phyloP scores from a whole-genome alignment of 129 eudicot genomes.

The Helianthus annuus region DNA sequence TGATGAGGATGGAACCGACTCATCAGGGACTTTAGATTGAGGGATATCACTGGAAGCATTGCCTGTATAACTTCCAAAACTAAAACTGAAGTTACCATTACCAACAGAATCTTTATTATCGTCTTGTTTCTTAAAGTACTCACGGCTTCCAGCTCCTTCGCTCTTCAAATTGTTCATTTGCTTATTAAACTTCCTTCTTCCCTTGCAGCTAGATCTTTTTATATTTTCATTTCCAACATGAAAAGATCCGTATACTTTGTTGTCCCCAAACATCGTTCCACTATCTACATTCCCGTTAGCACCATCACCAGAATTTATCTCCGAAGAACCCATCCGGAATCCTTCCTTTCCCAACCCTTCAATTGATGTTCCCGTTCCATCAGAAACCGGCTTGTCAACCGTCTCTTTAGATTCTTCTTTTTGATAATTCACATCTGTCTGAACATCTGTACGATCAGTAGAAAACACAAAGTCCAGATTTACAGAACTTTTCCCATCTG shows the following conservation, averaged over 20 bases:
- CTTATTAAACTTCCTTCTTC: slow-evolving; percentile 27
- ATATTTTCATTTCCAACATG: slow-evolving; percentile 31
- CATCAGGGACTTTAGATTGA: slow-evolving; percentile 39
- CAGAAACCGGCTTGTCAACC: slow-evolving; percentile 13
- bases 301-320: background rate
- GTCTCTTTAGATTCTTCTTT: slow-evolving; percentile 26
- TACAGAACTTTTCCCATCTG: slow-evolving; percentile 22
- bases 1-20: slow-evolving; percentile 16
- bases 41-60: slow-evolving; percentile 22
- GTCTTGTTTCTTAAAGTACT: slow-evolving; percentile 19
- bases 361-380: slow-evolving; percentile 9
- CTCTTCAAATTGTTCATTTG: slow-evolving; percentile 23
- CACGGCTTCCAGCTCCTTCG: slow-evolving; percentile 30
- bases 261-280: slow-evolving; percentile 24
- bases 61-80: slow-evolving; percentile 30
- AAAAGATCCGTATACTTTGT: slow-evolving; percentile 25
- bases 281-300: slow-evolving; percentile 13
- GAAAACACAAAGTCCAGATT: slow-evolving; percentile 40
- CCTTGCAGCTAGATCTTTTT: slow-evolving; percentile 16
- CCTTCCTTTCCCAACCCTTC: slow-evolving; percentile 15
- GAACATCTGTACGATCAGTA: slow-evolving; percentile 25
- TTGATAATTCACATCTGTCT: slow-evolving; percentile 6
- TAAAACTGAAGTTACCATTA: slow-evolving; percentile 25
- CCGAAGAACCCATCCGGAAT: background rate
- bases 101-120: slow-evolving; percentile 12